Evolutionary conservation across 2,329 filamentous ascomycete genomes (phyloP), one percentile per base, ranked within the genome.

Genomic region (Ascochyta pisi): DNA sequence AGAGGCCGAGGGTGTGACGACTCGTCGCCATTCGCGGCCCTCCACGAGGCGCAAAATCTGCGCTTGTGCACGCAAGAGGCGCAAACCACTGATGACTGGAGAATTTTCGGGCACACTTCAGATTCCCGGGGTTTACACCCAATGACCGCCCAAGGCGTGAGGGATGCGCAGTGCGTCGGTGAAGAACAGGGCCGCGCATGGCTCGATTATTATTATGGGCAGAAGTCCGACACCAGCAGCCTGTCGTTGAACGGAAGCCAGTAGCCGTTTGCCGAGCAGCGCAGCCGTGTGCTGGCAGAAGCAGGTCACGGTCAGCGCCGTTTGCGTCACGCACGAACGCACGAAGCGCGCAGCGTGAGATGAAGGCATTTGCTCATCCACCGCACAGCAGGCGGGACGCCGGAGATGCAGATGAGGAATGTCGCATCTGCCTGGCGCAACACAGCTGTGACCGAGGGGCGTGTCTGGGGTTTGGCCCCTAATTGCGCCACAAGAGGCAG

Each of bases 241-340:
- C 52, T 47, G 53, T 38, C 49, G 31, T 33, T 41, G 29, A 59
- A 53, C 47, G 53, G 47, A 48, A 48, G 0, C n/a, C 26, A 48
- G 42, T 51, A 47, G 48, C 53, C 47, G 53, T 24, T 19, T 23
- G 42, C 53, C 47, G 47, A 48, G 48, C 53, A 44, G 47, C 7
- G 37, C 41, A 48, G 31, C 12, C 24, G 22, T 56, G 53, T 51
- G 53, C 38, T 56, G 53, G 47, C 53, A 56, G 53, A 57, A 58
- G 58, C 53, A 62, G 59, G 54, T 60, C 56, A 58, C 57, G 64
- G 49, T 37, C 47, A 49, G 40, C 27, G 49, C 55, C 50, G 54
- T 63, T 59, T 67, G 63, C 64, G 62, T 67, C 62, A 64, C 65
- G 46, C 49, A 37, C 45, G 35, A 50, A 64, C 65, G 46, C 49